These are phyloP conservation scores for Trametes meyenii DNA, from an alignment of 768 basidiomycete species.

Conservation along the genomic window DNA sequence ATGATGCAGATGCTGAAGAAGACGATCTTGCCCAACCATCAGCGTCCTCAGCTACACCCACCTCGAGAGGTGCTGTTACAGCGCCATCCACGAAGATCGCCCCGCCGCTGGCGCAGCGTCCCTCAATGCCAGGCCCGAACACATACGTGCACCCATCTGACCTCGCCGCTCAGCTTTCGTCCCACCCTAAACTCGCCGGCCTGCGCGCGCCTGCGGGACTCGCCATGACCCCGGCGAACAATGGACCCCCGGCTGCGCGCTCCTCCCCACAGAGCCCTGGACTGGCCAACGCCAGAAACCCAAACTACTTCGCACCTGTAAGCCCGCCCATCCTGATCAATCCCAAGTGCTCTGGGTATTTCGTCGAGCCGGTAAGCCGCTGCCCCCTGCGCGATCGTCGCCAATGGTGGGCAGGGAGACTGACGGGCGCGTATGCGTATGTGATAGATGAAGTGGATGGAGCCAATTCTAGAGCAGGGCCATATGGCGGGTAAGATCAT, in stretches of 20 bases:
- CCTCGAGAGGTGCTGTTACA: neutral
- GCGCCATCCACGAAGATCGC: slow-evolving; percentile 14
- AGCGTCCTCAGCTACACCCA: slow-evolving; percentile 2
- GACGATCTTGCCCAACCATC: neutral
- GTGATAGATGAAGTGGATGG: slow-evolving; percentile 91
- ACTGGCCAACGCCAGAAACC: slow-evolving; percentile 4
- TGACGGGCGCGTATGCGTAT: neutral
- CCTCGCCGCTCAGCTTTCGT: slow-evolving; percentile 49
- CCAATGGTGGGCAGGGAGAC: neutral
- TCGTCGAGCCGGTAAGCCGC: slow-evolving; percentile 87
- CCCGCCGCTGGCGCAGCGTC: slow-evolving; percentile 16
- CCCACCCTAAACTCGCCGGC: slow-evolving; percentile 52
- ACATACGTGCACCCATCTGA: slow-evolving; percentile 36
- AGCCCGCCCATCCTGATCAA: slow-evolving; percentile 75
- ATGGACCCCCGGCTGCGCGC: slow-evolving; percentile 19
- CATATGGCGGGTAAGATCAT: slow-evolving; percentile 84
- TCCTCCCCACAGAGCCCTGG: slow-evolving; percentile 29
- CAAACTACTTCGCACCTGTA: slow-evolving; percentile 23
- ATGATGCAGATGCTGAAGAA: neutral
- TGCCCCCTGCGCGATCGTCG: neutral
- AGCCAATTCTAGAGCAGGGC: slow-evolving; percentile 73
- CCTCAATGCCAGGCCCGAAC: slow-evolving; percentile 26
- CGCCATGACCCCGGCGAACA: slow-evolving; percentile 31
- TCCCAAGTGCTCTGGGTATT: slow-evolving; percentile 92
- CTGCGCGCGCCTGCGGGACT: slow-evolving; percentile 39